A percentile compares a stretch with the other conserved stretches of the same genome.
Evolutionary conservation across 495 filamentous ascomycete genomes (phyloP).

Genomic region (Staphylotrichum longicolle): DNA sequence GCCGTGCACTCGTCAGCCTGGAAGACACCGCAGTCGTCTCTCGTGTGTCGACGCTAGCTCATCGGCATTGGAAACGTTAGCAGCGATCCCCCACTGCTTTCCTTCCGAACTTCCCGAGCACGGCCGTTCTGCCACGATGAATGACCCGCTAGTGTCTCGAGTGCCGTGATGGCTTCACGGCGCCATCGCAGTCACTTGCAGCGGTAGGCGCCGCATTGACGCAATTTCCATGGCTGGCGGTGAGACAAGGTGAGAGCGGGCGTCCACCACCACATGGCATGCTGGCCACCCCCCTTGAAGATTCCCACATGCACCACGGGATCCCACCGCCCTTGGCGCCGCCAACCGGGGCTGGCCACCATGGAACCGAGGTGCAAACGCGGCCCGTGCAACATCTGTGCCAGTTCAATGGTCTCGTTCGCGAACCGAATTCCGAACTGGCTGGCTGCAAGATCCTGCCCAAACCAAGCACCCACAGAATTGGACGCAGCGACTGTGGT

Average conservation of each 20-base stretch:
- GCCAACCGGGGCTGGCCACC: background rate
- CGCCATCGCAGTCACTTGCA: background rate
- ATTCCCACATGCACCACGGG: slow-evolving; percentile 6
- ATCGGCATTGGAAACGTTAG: background rate
- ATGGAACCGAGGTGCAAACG: background rate
- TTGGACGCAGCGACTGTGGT: too few species aligned
- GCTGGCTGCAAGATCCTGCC: background rate
- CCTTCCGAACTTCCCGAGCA: slow-evolving; percentile 9
- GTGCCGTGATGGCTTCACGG: background rate
- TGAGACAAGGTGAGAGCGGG: slow-evolving; percentile 4
- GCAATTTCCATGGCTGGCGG: slow-evolving; percentile 17
- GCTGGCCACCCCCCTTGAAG: background rate
- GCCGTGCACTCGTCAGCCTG: too few species aligned
- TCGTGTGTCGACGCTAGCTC: background rate
- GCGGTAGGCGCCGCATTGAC: slow-evolving; percentile 18
- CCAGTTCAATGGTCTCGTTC: slow-evolving; percentile 18
- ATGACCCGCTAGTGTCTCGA: background rate
- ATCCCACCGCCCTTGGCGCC: slow-evolving; percentile 7
- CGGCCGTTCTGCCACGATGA: background rate
- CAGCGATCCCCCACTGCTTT: background rate
- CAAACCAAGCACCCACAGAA: background rate
- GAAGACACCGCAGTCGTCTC: background rate
- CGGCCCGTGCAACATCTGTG: slow-evolving; percentile 13
- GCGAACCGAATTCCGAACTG: slow-evolving; percentile 7
- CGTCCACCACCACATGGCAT: slow-evolving; percentile 13